Conservation (phyloP, 2,329 filamentous ascomycete genomes). For the Mycogone perniciosa region DNA sequence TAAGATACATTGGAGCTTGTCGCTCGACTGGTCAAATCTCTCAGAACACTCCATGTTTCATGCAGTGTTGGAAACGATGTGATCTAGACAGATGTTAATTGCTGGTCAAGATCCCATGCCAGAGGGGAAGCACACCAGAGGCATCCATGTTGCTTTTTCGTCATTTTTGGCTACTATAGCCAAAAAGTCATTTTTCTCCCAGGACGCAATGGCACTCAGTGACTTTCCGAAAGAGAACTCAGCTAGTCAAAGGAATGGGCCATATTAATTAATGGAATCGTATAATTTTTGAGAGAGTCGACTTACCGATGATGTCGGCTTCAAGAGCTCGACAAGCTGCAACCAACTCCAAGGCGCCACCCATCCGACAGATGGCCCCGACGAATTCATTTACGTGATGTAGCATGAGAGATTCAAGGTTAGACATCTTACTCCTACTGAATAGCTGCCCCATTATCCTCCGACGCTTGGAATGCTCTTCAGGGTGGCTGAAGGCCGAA, state of each 20-base stretch:
- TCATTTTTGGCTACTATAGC: slow-evolving; percentile 24
- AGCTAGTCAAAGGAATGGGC: slow-evolving; percentile 9
- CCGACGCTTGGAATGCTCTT: slow-evolving; percentile 22
- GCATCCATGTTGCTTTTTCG: slow-evolving; percentile 24
- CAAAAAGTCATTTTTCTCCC: slow-evolving; percentile 18
- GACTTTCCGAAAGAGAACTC: slow-evolving; percentile 22
- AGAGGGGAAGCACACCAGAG: slow-evolving; percentile 16
- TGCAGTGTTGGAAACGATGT: slow-evolving; percentile 10
- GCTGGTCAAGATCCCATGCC: not conserved
- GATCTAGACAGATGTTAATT: slow-evolving; percentile 5
- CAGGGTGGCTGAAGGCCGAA: slow-evolving; percentile 14
- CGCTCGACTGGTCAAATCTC: not conserved
- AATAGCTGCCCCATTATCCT: slow-evolving; percentile 25
- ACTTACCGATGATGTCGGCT: slow-evolving; percentile 17
- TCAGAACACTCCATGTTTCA: slow-evolving; percentile 10
- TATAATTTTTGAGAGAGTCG: not conserved
- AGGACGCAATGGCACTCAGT: slow-evolving; percentile 18
- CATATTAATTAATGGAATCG: not conserved
- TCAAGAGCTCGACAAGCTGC: slow-evolving; percentile 13
- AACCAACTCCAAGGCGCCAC: not conserved
- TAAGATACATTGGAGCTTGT: slow-evolving; percentile 9
- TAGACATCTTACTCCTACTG: slow-evolving; percentile 21
- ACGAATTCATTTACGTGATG: slow-evolving; percentile 18
- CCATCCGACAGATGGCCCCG: not conserved
- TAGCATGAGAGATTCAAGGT: slow-evolving; percentile 20